Percentiles rank a stretch among this genome's conserved stretches.
phyloP scores from a whole-genome alignment of 345 rosid genomes.

The Linum trigynum region DNA sequence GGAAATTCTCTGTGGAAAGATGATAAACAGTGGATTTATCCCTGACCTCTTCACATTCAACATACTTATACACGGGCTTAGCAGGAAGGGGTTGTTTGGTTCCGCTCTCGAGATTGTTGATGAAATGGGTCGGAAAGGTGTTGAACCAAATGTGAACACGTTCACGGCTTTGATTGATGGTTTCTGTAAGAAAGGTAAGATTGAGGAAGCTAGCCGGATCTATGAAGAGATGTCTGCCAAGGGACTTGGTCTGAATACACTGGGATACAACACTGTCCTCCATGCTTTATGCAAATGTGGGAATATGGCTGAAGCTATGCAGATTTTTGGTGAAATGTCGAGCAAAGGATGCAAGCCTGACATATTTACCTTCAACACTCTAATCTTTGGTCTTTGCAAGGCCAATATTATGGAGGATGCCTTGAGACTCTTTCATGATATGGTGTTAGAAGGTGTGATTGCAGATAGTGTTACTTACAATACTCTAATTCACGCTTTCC shows the following conservation, averaged over 20 bases:
- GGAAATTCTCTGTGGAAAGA: conserved; percentile 32
- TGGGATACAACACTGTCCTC: conserved; percentile 63
- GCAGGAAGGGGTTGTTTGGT: conserved; percentile 52
- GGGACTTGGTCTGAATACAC: conserved; percentile 57
- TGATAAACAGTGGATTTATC: conserved; percentile 23
- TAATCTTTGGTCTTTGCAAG: conserved; percentile 67
- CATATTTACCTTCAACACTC: conserved; percentile 62
- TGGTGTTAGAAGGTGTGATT: conserved; percentile 69
- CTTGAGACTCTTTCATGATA: conserved; percentile 44
- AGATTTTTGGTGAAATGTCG: conserved; percentile 52
- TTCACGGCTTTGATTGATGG: conserved; percentile 57
- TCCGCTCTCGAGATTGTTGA: conserved; percentile 50
- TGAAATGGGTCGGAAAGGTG: conserved; percentile 45
- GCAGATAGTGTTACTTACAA: conserved; percentile 82
- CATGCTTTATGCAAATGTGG: conserved; percentile 52
- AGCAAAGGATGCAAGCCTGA: conserved; percentile 73
- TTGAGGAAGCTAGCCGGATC: conserved; percentile 40
- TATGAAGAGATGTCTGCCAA: conserved; percentile 42
- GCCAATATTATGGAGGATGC: conserved; percentile 48
- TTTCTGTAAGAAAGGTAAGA: conserved; percentile 52
- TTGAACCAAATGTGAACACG: conserved; percentile 51
- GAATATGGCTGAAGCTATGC: conserved; percentile 44
- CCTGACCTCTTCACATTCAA: conserved; percentile 63
- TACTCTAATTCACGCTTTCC: conserved; percentile 48
- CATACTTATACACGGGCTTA: conserved; percentile 52